phyloP scores from a whole-genome alignment of 768 basidiomycete species.

The Steccherinum ochraceum region DNA sequence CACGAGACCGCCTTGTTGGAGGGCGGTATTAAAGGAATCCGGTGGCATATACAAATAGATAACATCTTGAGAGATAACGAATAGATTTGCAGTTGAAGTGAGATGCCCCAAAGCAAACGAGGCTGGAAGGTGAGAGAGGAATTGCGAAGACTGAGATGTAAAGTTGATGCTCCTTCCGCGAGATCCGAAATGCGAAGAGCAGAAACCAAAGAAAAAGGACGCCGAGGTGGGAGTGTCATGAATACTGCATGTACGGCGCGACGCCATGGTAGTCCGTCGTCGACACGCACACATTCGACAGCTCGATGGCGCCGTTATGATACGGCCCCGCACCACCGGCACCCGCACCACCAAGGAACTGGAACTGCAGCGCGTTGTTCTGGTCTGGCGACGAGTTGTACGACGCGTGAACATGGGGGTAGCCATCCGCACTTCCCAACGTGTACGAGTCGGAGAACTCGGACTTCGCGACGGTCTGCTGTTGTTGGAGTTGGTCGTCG shows the following conservation, averaged over 20 bases:
- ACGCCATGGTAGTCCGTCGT: neutral
- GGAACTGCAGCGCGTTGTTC: neutral
- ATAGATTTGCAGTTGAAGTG: neutral
- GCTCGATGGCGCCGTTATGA: conserved; percentile 10
- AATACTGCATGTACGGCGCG: neutral
- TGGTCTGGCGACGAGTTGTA: neutral
- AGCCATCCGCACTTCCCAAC: neutral
- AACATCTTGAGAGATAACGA: neutral
- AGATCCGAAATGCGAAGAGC: neutral
- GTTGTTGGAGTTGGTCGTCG: neutral
- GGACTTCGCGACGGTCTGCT: neutral
- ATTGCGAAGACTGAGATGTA: neutral
- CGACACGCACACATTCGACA: conserved; percentile 10
- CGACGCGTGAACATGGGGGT: neutral
- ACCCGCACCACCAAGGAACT: neutral
- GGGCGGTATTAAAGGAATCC: neutral
- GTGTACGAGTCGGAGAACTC: neutral
- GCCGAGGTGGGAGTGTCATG: neutral
- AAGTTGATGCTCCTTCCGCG: neutral
- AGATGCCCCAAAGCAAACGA: too few species aligned
- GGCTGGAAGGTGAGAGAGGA: too few species aligned
- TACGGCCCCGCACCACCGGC: conserved; percentile 1
- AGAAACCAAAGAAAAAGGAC: neutral
- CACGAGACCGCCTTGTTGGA: too few species aligned
- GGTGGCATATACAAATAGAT: neutral